A percentile compares a stretch with the other conserved stretches of the same genome.
Conservation (phyloP, 768 basidiomycete genomes). For the Termitomyces sp. region DNA sequence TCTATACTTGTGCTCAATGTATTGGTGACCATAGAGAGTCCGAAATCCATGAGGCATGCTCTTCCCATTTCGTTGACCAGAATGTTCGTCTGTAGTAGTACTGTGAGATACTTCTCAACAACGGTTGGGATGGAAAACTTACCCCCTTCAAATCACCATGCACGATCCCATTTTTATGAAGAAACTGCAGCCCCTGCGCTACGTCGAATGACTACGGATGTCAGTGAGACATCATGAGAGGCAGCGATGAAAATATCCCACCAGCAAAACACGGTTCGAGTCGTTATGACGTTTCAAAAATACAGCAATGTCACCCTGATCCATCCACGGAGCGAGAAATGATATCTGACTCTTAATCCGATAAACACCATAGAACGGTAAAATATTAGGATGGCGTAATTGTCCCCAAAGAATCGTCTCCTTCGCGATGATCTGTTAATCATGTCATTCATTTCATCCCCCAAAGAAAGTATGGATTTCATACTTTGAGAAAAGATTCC, state of each 20-base stretch:
- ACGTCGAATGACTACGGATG: slow-evolving; percentile 1
- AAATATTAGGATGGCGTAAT: slow-evolving; percentile 3
- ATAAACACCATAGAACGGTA: slow-evolving; percentile 6
- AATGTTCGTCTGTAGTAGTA: slow-evolving; percentile 2
- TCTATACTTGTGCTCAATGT: not conserved
- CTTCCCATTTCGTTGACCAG: not conserved
- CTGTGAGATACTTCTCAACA: not conserved
- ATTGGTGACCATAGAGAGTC: not conserved
- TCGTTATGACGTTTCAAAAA: not conserved
- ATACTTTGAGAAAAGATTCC: not conserved
- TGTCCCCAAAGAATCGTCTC: slow-evolving; percentile 6
- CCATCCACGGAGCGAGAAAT: slow-evolving; percentile 4
- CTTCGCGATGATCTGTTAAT: slow-evolving; percentile 2
- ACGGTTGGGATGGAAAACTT: not conserved
- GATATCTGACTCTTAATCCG: not conserved
- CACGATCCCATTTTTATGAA: slow-evolving; percentile 4
- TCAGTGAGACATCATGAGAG: not conserved
- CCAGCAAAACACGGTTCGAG: slow-evolving; percentile 2
- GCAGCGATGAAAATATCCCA: not conserved
- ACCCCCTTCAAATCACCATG: slow-evolving; percentile 8
- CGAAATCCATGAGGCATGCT: slow-evolving; percentile 1
- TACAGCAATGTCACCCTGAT: not conserved
- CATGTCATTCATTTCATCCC: not conserved
- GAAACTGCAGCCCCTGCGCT: slow-evolving; percentile 1
- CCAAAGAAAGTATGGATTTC: too few relatives aligned